phyloP scores from a whole-genome alignment of 2,329 filamentous ascomycete genomes.

The Epicoccum nigrum region DNA sequence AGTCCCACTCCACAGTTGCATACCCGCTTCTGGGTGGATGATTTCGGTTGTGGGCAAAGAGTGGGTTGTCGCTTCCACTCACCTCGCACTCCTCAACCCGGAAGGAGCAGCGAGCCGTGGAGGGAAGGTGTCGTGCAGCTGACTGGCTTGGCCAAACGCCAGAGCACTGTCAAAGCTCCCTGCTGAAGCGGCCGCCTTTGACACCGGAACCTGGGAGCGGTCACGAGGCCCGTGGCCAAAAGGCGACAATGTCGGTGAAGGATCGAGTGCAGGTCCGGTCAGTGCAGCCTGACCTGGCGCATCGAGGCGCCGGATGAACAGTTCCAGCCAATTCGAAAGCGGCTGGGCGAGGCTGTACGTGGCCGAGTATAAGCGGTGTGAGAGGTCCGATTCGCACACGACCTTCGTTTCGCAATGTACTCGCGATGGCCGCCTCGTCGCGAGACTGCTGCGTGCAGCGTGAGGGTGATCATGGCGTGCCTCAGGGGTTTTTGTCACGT shows the following conservation, averaged over 20 bases:
- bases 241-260: slow-evolving; percentile 17
- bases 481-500: not conserved
- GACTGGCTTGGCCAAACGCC: slow-evolving; percentile 17
- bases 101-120: slow-evolving; percentile 31
- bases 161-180: slow-evolving; percentile 5
- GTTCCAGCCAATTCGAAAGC: slow-evolving; percentile 11
- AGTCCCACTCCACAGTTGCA: slow-evolving; percentile 39
- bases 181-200: slow-evolving; percentile 16
- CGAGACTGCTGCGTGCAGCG: slow-evolving; percentile 5
- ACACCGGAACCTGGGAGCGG: slow-evolving; percentile 20
- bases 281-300: slow-evolving; percentile 9
- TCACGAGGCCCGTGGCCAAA: slow-evolving; percentile 13
- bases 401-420: slow-evolving; percentile 12
- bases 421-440: slow-evolving; percentile 10
- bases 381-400: slow-evolving; percentile 5
- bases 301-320: slow-evolving; percentile 5
- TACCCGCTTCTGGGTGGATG: slow-evolving; percentile 31
- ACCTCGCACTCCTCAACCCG: slow-evolving; percentile 23
- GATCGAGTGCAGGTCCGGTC: slow-evolving; percentile 7
- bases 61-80: slow-evolving; percentile 30
- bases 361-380: slow-evolving; percentile 17
- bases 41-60: slow-evolving; percentile 30
- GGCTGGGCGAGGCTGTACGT: slow-evolving; percentile 15
- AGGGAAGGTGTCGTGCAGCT: slow-evolving; percentile 35
- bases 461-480: slow-evolving; percentile 4